phyloP scores from a whole-genome alignment of 1,284 basidiomycete species.

The Microbotryum intermedium region DNA sequence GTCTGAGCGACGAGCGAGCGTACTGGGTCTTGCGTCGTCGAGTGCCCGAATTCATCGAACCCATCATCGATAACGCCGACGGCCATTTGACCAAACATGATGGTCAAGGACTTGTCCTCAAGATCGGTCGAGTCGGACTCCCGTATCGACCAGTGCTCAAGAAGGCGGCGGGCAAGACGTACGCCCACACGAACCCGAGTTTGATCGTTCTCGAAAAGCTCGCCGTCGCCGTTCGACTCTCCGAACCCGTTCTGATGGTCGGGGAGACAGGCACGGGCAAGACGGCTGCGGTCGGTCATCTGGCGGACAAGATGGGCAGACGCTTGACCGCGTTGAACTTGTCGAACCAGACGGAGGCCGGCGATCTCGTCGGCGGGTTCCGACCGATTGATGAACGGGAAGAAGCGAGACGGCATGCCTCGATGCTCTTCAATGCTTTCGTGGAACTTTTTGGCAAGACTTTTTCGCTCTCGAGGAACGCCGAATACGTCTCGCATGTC shows the following conservation, averaged over 20 bases:
- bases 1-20: slow-evolving; percentile 25
- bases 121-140: slow-evolving; percentile 32
- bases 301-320: slow-evolving; percentile 69
- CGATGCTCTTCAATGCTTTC: slow-evolving; percentile 66
- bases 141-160: slow-evolving; percentile 21
- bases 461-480: slow-evolving; percentile 85
- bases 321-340: slow-evolving; percentile 83
- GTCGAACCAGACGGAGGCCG: slow-evolving; percentile 93
- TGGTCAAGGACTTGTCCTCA: slow-evolving; percentile 6
- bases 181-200: slow-evolving; percentile 84
- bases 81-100: slow-evolving; percentile 3
- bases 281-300: slow-evolving; percentile 82
- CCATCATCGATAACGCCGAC: slow-evolving; percentile 19
- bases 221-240: slow-evolving; percentile 59
- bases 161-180: slow-evolving; percentile 48
- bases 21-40: slow-evolving; percentile 30
- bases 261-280: slow-evolving; percentile 99
- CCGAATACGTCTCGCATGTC: slow-evolving; percentile 74
- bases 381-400: slow-evolving; percentile 70
- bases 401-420: slow-evolving; percentile 52
- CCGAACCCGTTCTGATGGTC: slow-evolving; percentile 82
- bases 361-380: slow-evolving; percentile 89
- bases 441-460: slow-evolving; percentile 74
- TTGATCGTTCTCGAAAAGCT: slow-evolving; percentile 72
- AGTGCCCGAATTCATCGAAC: slow-evolving; percentile 27